These are phyloP conservation scores for Dothidotthia symphoricarpi DNA, from an alignment of 2,329 filamentous ascomycete species.

Conservation along the genomic window DNA sequence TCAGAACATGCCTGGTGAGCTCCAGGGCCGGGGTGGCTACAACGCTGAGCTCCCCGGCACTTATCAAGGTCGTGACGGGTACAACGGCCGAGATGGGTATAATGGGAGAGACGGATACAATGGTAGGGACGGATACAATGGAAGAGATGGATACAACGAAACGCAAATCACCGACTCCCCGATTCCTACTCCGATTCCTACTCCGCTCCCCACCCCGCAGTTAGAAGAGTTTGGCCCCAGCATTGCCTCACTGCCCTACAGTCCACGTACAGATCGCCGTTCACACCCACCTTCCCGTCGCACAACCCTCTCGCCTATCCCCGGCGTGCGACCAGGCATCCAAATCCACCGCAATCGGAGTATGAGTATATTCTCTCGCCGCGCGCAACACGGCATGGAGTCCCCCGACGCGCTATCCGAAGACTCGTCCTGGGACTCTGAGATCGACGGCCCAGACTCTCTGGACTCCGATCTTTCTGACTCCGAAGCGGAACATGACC, in stretches of 20 bases:
- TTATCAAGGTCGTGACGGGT: slow-evolving; percentile 39
- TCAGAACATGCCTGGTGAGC: slow-evolving; percentile 30
- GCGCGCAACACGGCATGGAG: slow-evolving; percentile 31
- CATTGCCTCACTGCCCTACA: slow-evolving; percentile 32
- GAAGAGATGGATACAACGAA: slow-evolving; percentile 28
- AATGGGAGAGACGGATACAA: slow-evolving; percentile 35
- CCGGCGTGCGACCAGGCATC: slow-evolving; percentile 37
- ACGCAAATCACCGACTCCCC: slow-evolving; percentile 33
- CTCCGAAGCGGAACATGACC: slow-evolving; percentile 8
- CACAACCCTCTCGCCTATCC: slow-evolving; percentile 40
- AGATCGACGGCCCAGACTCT: slow-evolving; percentile 39
- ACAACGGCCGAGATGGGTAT: slow-evolving; percentile 36
- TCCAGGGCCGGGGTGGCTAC: slow-evolving; percentile 36
- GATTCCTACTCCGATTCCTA: slow-evolving; percentile 25
- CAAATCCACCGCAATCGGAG: slow-evolving; percentile 32
- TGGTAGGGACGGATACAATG: slow-evolving; percentile 22
- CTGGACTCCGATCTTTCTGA: slow-evolving; percentile 27
- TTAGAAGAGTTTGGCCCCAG: slow-evolving; percentile 36
- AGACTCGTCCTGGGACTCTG: slow-evolving; percentile 43
- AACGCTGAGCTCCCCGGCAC: slow-evolving; percentile 29
- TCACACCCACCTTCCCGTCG: slow-evolving; percentile 35
- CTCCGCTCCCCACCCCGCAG: slow-evolving; percentile 2
- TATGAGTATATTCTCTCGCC: slow-evolving; percentile 30
- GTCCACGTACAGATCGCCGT: slow-evolving; percentile 30
- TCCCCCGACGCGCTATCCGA: slow-evolving; percentile 37